phyloP scores from a whole-genome alignment of 78 protist genomes.

The Planoprotostelium fungivorum region DNA sequence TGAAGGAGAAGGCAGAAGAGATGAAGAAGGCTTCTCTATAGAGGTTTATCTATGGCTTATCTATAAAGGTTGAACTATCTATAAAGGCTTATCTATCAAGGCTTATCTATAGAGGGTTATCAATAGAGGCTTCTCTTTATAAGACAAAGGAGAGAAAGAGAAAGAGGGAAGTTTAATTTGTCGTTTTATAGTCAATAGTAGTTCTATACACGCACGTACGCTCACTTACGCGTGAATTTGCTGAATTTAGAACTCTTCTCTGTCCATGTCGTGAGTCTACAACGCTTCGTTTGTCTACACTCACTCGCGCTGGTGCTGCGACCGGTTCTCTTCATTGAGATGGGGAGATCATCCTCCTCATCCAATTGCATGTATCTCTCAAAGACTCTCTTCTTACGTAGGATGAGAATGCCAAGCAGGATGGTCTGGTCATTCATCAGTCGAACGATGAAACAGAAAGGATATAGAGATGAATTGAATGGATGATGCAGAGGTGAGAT shows the following conservation, averaged over 20 bases:
- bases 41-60: no score
- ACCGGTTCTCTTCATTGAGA: neutral
- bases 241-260: neutral
- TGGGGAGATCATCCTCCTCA: neutral
- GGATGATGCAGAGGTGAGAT: no score
- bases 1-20: neutral
- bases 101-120: no score
- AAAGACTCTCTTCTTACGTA: neutral
- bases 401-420: neutral
- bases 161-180: no score
- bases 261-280: neutral
- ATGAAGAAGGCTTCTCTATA: no score
- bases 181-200: no score
- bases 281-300: neutral
- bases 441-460: no score
- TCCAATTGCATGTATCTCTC: neutral
- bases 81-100: no score
- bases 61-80: no score
- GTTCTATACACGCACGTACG: neutral
- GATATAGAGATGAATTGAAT: no score
- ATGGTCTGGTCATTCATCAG: neutral
- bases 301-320: neutral
- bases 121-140: no score
- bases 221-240: neutral
- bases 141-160: no score